Evolutionary conservation across 1,139 yeast genomes (phyloP).

Genomic region (Kodamaea sp.): DNA sequence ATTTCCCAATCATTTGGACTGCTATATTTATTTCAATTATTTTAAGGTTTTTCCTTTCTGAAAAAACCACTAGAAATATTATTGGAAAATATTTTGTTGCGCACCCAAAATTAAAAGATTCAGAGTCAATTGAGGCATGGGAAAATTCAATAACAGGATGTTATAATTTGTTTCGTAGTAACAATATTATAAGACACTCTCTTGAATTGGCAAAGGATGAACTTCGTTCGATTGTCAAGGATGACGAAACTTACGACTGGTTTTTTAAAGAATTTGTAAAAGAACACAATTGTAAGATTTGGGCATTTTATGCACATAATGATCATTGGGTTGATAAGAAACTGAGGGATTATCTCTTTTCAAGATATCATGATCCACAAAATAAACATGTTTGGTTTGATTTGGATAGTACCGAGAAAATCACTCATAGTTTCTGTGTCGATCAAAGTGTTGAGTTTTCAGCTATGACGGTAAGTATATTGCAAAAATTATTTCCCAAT

Average conservation of each 20-base stretch:
- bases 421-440: slow-evolving; percentile 57
- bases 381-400: slow-evolving; percentile 31
- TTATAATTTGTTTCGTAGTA: slow-evolving; percentile 35
- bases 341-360: slow-evolving; percentile 41
- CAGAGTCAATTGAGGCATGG: slow-evolving; percentile 23
- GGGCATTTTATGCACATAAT: slow-evolving; percentile 53
- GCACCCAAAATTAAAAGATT: slow-evolving; percentile 18
- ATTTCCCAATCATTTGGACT: slow-evolving; percentile 30
- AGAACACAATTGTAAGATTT: slow-evolving; percentile 28
- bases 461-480: slow-evolving; percentile 31
- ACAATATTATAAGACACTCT: slow-evolving; percentile 46
- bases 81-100: slow-evolving; percentile 22
- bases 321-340: slow-evolving; percentile 62
- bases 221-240: slow-evolving; percentile 43
- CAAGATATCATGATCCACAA: slow-evolving; percentile 29
- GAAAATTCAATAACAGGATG: slow-evolving; percentile 44
- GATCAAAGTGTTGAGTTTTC: slow-evolving; percentile 52
- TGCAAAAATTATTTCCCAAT: slow-evolving; percentile 6
- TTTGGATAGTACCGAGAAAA: slow-evolving; percentile 28
- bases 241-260: slow-evolving; percentile 40
- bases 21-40: slow-evolving; percentile 21
- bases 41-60: slow-evolving; percentile 22
- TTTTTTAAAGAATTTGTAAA: slow-evolving; percentile 38
- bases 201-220: slow-evolving; percentile 58
- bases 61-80: slow-evolving; percentile 16